Evolutionary conservation across 2,329 filamentous ascomycete genomes (phyloP).

Genomic region (Talaromyces sp.): DNA sequence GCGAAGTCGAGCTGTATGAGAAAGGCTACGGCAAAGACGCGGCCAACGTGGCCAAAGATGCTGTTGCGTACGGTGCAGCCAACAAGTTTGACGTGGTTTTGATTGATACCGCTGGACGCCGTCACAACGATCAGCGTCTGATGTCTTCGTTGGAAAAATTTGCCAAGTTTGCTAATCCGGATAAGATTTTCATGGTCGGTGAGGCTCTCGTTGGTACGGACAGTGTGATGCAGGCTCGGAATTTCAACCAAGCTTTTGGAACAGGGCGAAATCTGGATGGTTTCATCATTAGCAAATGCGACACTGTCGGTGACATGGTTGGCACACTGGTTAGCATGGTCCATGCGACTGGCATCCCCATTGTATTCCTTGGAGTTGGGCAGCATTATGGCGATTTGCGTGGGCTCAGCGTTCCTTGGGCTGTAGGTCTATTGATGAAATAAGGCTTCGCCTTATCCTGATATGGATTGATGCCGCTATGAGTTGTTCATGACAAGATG

Average conservation of each 20-base stretch:
- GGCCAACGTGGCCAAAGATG: constrained; percentile 89
- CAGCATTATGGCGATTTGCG: constrained; percentile 63
- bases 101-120: constrained; percentile 89
- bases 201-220: constrained; percentile 93
- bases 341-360: constrained; percentile 92
- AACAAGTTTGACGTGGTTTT: constrained; percentile 86
- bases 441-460: constrained; percentile 14
- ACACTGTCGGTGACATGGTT: constrained; percentile 99
- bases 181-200: constrained; percentile 97
- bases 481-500: not conserved
- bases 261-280: constrained; percentile 75
- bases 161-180: constrained; percentile 87
- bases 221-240: constrained; percentile 88
- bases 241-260: constrained; percentile 93
- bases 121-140: constrained; percentile 90
- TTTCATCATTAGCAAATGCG: constrained; percentile 97
- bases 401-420: constrained; percentile 59
- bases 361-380: constrained; percentile 78
- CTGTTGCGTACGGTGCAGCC: constrained; percentile 70
- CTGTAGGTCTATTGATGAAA: constrained; percentile 56
- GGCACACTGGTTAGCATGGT: constrained; percentile 94
- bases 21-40: constrained; percentile 98
- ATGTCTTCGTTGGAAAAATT: constrained; percentile 98
- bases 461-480: not conserved
- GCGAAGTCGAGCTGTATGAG: constrained; percentile 84